These are phyloP conservation scores for Cyclospora cayetanensis DNA, from an alignment of 169 alveolate genomes.

Conservation along the genomic window DNA sequence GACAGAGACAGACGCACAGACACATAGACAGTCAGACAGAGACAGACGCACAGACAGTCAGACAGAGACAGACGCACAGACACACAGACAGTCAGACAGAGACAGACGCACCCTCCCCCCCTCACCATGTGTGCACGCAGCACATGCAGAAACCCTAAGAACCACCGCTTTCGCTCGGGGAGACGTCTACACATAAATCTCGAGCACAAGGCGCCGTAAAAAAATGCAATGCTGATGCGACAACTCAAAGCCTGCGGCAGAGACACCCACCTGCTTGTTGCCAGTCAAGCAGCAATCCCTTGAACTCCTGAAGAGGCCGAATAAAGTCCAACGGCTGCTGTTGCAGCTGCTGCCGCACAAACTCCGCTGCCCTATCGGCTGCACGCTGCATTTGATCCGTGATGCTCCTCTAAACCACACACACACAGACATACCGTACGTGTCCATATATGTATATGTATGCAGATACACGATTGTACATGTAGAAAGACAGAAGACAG, in stretches of 20 bases:
- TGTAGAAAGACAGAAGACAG: not conserved
- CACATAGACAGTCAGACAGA: not conserved
- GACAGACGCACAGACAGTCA: not conserved
- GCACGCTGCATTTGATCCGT: not conserved
- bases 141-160: not conserved
- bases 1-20: not conserved
- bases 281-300: slow-evolving; percentile 40
- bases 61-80: too few species aligned
- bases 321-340: slow-evolving; percentile 51
- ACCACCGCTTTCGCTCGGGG: not conserved
- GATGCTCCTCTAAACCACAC: not conserved
- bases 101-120: not conserved
- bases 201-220: not conserved
- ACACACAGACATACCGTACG: not conserved
- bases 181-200: not conserved
- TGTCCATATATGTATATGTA: not conserved
- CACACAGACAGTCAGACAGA: too few species aligned
- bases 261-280: not conserved
- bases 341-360: not conserved
- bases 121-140: not conserved
- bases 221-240: not conserved
- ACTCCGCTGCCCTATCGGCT: not conserved
- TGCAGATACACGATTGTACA: not conserved
- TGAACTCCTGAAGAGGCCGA: slow-evolving; percentile 52
- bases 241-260: not conserved